These are phyloP conservation scores for Pulicaria dysenterica DNA, from an alignment of 129 eudicot genomes.

Conservation along the genomic window DNA sequence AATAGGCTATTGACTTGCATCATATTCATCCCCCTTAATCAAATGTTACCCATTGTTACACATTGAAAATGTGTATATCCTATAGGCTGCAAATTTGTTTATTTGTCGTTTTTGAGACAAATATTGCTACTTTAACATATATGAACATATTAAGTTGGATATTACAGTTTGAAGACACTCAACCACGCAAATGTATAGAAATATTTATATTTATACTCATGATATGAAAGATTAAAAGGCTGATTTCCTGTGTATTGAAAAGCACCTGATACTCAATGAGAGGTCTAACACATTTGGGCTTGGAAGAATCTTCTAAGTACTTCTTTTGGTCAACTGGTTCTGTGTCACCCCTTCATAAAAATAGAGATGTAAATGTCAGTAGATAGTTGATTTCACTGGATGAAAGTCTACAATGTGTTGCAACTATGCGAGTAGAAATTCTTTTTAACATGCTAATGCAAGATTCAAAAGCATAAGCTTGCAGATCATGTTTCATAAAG, in stretches of 20 bases:
- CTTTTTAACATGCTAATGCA: slow-evolving; percentile 7
- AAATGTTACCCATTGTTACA: not conserved
- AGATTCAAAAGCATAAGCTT: slow-evolving; percentile 8
- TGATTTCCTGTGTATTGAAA: not conserved
- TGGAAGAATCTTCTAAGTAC: slow-evolving; percentile 53
- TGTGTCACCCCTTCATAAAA: slow-evolving; percentile 43
- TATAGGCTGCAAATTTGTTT: not conserved
- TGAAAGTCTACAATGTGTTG: not conserved
- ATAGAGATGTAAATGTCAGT: slow-evolving; percentile 4
- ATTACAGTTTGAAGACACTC: not conserved
- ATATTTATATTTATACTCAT: not conserved
- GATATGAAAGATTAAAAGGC: not conserved
- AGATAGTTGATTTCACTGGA: slow-evolving; percentile 18
- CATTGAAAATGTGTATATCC: slow-evolving; percentile 4
- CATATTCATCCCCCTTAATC: not conserved
- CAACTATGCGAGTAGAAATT: slow-evolving; percentile 7
- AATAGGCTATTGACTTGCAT: not conserved
- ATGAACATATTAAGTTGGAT: not conserved
- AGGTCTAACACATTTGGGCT: slow-evolving; percentile 62
- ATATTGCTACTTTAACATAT: not conserved
- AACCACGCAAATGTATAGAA: not conserved
- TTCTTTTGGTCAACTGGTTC: slow-evolving; percentile 60
- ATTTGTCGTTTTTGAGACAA: not conserved
- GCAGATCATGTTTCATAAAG: not conserved
- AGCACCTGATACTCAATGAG: slow-evolving; percentile 59